phyloP scores from a whole-genome alignment of 495 filamentous ascomycete genomes.

The Neurospora hispaniola region DNA sequence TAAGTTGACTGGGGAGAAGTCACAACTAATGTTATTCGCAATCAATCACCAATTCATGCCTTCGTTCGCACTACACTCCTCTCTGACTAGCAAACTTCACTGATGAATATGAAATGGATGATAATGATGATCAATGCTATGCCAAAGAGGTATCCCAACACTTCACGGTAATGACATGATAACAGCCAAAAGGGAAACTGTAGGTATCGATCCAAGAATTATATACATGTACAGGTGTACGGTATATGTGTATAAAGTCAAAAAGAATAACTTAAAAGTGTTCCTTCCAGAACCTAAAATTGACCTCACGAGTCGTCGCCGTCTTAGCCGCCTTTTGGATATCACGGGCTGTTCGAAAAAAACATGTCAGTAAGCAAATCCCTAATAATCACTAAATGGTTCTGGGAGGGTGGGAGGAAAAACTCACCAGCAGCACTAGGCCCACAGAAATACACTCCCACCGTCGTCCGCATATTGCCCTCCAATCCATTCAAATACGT shows the following conservation, averaged over 20 bases:
- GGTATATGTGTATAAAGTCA: not conserved
- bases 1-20: too few relatives aligned
- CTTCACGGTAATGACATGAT: not conserved
- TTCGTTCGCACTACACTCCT: too few relatives aligned
- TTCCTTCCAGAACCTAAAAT: conserved; percentile 99
- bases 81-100: too few relatives aligned
- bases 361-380: conserved; percentile 18
- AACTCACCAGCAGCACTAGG: conserved; percentile 40
- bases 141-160: not conserved
- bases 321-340: conserved; percentile 71
- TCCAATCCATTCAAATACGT: conserved; percentile 78
- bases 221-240: not conserved
- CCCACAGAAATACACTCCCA: conserved; percentile 98
- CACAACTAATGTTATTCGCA: too few relatives aligned
- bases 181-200: not conserved
- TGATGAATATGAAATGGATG: too few relatives aligned
- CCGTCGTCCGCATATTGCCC: conserved; percentile 60
- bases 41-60: too few relatives aligned
- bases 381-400: not conserved
- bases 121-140: not conserved
- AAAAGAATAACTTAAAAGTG: conserved; percentile 44
- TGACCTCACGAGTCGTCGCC: conserved; percentile 63
- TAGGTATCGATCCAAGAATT: not conserved
- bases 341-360: conserved; percentile 52
- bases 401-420: not conserved